Evolutionary conservation across 2,329 filamentous ascomycete species (phyloP), one percentile per base, ranked within the genome.

Genomic region (Trichoderma harzianum): DNA sequence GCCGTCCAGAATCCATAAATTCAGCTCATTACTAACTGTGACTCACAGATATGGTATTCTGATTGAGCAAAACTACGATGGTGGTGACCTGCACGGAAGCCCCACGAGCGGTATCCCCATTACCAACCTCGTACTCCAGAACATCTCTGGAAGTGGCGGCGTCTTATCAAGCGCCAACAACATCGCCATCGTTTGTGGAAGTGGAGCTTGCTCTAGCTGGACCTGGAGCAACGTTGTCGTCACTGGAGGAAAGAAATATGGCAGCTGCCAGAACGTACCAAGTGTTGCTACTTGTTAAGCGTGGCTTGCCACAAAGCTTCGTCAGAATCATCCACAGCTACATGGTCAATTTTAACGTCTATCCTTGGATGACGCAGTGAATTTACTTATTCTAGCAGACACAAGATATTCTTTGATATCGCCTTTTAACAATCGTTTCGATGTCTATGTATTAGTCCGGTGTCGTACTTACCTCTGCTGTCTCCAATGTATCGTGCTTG

Each of bases 141-240:
- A 81, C 70, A 81, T 87, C 71, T 81, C 76, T 8, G 86, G 86
- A 5, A 79, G 81, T 12, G 65, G 72, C 5, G 67, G 34, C 0
- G 84, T 87, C n/a, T 61, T 76, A 2, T 75, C 77, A 26, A 76
- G 73, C 2, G 84, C 77, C 5, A 82, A 79, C 58, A 80, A 86
- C 68, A 78, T 87, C 73, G 87, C 87, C 73, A 86, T 89, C 72
- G 83, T 88, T 10, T 90, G 88, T 71, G 88, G 84, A 12, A 79
- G 79, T 64, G 73, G 71, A 1, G 77, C 77, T 2, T 86, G 85
- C 28, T 81, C 81, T 28, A 78, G 82, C 77, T 90, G 87, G 85
- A 85, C 82, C 14, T 89, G 86, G 85, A 80, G 76, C n/a, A 82
- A 80, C 60, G 83, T 86, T 61, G 76, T 74, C 32, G 80, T 89